Conservation (phyloP, 2,329 filamentous ascomycete genomes). For the Microsporum ferrugineum region DNA sequence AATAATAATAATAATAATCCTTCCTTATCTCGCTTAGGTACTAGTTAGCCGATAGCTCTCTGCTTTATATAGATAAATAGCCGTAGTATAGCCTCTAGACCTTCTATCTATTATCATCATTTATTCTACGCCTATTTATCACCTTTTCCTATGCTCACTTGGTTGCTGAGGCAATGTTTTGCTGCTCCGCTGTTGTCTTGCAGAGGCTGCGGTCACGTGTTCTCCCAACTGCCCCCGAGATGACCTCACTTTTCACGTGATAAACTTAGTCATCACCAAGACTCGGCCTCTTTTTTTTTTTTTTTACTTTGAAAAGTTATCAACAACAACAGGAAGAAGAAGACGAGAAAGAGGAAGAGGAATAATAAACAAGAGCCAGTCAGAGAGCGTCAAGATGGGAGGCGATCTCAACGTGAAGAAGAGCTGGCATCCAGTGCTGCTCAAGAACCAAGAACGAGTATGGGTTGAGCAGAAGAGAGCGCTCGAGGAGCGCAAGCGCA, state of each 20-base stretch:
- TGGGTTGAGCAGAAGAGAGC: conserved; percentile 89
- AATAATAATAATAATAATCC: too few species aligned
- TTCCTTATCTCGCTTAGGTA: too few species aligned
- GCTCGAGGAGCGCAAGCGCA: conserved; percentile 86
- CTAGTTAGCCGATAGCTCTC: too few species aligned
- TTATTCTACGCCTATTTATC: too few species aligned
- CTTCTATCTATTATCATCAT: too few species aligned
- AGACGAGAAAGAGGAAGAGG: not conserved
- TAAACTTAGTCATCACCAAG: not conserved
- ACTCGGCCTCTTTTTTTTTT: not conserved
- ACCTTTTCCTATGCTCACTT: too few species aligned
- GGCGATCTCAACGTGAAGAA: conserved; percentile 93
- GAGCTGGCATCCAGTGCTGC: conserved; percentile 83
- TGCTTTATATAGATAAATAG: too few species aligned
- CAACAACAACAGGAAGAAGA: not conserved
- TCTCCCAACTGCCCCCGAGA: not conserved
- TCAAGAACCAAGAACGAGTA: conserved; percentile 81
- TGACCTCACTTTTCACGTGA: not conserved
- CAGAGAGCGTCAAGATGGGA: conserved; percentile 12
- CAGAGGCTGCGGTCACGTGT: too few species aligned
- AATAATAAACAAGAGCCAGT: not conserved
- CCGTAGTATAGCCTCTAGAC: too few species aligned
- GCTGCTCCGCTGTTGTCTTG: too few species aligned
- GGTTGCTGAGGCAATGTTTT: too few species aligned
- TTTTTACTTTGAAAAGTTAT: not conserved